A percentile compares a stretch with the other conserved stretches of the same genome.
Conservation (phyloP, 805 yeast genomes). For the Lipomyces japonicus region DNA sequence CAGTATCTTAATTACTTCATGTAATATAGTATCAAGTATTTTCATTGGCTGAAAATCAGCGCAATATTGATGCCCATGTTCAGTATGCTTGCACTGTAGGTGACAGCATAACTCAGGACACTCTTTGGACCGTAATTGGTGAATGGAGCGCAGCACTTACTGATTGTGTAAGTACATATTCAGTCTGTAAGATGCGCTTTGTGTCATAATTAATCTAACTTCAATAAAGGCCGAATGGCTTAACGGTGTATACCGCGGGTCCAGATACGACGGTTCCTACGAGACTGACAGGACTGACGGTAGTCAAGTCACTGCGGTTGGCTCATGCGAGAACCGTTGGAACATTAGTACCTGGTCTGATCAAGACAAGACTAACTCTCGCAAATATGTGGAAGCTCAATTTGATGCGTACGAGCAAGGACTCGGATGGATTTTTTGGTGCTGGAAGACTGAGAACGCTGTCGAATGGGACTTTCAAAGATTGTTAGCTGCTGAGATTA, state of each 20-base stretch:
- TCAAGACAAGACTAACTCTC: conserved; percentile 52
- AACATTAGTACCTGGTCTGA: conserved; percentile 57
- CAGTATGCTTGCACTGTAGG: conserved; percentile 53
- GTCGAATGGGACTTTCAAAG: conserved; percentile 81
- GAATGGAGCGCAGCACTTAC: conserved; percentile 93
- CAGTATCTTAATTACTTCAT: neutral
- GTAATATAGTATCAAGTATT: conserved; percentile 68
- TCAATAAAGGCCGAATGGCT: conserved; percentile 59
- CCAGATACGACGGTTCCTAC: conserved; percentile 70
- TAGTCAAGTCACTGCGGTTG: conserved; percentile 38
- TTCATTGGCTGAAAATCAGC: conserved; percentile 55
- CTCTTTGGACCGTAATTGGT: conserved; percentile 69
- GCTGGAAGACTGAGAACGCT: conserved; percentile 80
- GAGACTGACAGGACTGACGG: conserved; percentile 40
- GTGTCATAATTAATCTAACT: neutral
- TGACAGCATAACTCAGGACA: conserved; percentile 34
- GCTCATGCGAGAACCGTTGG: conserved; percentile 53
- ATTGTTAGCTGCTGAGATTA: conserved; percentile 54
- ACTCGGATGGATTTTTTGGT: conserved; percentile 92
- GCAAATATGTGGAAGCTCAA: conserved; percentile 83
- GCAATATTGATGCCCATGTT: conserved; percentile 61
- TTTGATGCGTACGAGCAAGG: conserved; percentile 72
- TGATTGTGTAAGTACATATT: conserved; percentile 52
- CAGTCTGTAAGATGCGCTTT: neutral
- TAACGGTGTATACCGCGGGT: conserved; percentile 80